These are phyloP conservation scores for Hanseniaspora sp. DNA, from an alignment of 1,139 yeast species.

Conservation along the genomic window DNA sequence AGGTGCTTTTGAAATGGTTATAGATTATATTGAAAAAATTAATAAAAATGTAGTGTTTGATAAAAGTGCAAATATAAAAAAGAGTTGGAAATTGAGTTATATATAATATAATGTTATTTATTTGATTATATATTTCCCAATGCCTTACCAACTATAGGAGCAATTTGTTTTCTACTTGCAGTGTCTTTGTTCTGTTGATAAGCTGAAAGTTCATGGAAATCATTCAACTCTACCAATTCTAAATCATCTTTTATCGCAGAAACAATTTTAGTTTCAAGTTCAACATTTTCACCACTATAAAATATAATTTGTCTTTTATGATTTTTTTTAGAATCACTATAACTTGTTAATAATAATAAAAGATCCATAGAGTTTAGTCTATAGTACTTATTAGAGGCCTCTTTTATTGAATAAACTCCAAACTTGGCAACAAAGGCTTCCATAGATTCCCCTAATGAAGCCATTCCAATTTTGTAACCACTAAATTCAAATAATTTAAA, in stretches of 20 bases:
- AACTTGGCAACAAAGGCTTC: slow-evolving; percentile 41
- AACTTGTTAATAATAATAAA: slow-evolving; percentile 54
- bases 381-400: slow-evolving; percentile 34
- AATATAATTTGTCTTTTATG: slow-evolving; percentile 47
- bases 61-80: slow-evolving; percentile 17
- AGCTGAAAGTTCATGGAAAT: slow-evolving; percentile 7
- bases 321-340: slow-evolving; percentile 37
- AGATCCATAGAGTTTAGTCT: slow-evolving; percentile 37
- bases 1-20: background rate
- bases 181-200: slow-evolving; percentile 45
- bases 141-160: slow-evolving; percentile 37
- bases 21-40: slow-evolving; percentile 1
- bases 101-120: slow-evolving; percentile 8
- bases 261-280: slow-evolving; percentile 21
- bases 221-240: slow-evolving; percentile 30
- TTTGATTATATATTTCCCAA: slow-evolving; percentile 2
- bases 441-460: slow-evolving; percentile 60
- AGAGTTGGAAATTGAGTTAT: slow-evolving; percentile 24
- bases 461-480: slow-evolving; percentile 50
- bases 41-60: slow-evolving; percentile 4
- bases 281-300: slow-evolving; percentile 20
- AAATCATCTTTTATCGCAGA: slow-evolving; percentile 28
- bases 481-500: slow-evolving; percentile 59
- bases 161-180: slow-evolving; percentile 82
- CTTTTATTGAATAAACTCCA: slow-evolving; percentile 30